Percentiles rank a stretch among this genome's conserved stretches.
Evolutionary conservation across 495 filamentous ascomycete species (phyloP).

Genomic region (Penicillium samsonianum): DNA sequence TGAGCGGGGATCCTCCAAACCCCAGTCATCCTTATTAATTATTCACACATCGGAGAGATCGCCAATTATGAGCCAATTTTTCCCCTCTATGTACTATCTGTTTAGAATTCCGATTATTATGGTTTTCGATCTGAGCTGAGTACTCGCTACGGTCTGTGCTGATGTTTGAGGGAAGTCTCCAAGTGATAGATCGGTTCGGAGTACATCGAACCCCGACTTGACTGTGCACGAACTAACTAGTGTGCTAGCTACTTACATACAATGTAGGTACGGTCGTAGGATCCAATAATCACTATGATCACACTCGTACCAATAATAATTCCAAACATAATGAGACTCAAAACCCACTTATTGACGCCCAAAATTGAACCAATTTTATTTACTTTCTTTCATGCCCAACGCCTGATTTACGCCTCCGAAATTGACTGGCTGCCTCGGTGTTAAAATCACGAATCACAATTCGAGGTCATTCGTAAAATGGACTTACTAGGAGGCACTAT

Average conservation of each 20-base stretch:
- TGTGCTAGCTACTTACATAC: not conserved
- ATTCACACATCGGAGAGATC: slow-evolving; percentile 15
- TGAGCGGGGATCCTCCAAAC: slow-evolving; percentile 29
- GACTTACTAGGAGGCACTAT: slow-evolving; percentile 1
- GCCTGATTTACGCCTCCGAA: slow-evolving; percentile 23
- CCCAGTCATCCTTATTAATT: slow-evolving; percentile 18
- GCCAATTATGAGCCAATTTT: slow-evolving; percentile 21
- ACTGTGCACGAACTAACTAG: not conserved
- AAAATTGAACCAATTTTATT: slow-evolving; percentile 5
- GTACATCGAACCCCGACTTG: slow-evolving; percentile 6
- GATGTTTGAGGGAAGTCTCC: slow-evolving; percentile 1
- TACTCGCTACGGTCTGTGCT: slow-evolving; percentile 14
- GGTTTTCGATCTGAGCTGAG: slow-evolving; percentile 9
- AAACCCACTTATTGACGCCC: slow-evolving; percentile 17
- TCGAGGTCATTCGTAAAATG: not conserved
- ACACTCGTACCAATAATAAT: not conserved
- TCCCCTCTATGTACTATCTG: slow-evolving; percentile 1
- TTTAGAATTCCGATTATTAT: not conserved
- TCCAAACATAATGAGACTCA: slow-evolving; percentile 2
- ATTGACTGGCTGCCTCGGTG: slow-evolving; percentile 13
- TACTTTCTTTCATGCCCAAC: slow-evolving; percentile 32
- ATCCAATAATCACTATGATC: not conserved
- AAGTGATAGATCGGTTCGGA: slow-evolving; percentile 3
- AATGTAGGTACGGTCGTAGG: not conserved
- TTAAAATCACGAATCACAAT: not conserved